These are phyloP conservation scores for Ascochyta koolunga DNA, from an alignment of 2,329 filamentous ascomycete species.

Conservation along the genomic window DNA sequence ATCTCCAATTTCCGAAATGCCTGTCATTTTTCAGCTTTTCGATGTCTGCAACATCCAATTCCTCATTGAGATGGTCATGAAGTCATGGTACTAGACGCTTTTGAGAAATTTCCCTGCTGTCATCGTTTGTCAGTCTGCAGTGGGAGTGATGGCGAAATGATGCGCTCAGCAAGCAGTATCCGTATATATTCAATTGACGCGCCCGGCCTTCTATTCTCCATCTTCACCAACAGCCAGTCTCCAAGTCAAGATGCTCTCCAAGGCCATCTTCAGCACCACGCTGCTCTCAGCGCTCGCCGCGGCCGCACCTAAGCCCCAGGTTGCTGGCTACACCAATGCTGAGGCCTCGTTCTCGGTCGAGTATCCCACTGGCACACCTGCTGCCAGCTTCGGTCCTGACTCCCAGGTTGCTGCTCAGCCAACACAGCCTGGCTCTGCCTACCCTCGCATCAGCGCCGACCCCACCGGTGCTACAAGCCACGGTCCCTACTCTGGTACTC, in stretches of 20 bases:
- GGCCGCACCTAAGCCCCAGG: conserved; percentile 50
- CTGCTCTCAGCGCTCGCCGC: conserved; percentile 45
- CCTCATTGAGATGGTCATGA: conserved; percentile 44
- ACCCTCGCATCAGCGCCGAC: conserved; percentile 55
- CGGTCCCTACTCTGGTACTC: conserved; percentile 69
- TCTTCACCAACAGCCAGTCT: conserved; percentile 7
- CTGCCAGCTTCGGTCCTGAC: conserved; percentile 52
- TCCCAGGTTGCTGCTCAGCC: conserved; percentile 50
- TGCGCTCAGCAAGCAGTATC: conserved; percentile 4
- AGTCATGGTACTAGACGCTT: conserved; percentile 35
- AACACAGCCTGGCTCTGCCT: conserved; percentile 42
- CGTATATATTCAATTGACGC: conserved; percentile 14
- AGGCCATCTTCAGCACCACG: conserved; percentile 40
- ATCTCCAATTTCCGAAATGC: conserved; percentile 18
- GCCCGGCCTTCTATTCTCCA: background rate
- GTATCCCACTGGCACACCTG: conserved; percentile 42
- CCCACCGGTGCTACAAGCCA: conserved; percentile 68
- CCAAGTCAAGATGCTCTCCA: conserved; percentile 46
- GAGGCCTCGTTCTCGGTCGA: conserved; percentile 51
- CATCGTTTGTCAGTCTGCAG: conserved; percentile 22
- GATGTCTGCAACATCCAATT: conserved; percentile 25
- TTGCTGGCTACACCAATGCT: conserved; percentile 53
- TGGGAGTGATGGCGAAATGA: conserved; percentile 12
- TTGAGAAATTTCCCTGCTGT: conserved; percentile 22
- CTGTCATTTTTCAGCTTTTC: conserved; percentile 26